Conservation (phyloP, 805 yeast genomes). For the Barnettozyma salicaria region DNA sequence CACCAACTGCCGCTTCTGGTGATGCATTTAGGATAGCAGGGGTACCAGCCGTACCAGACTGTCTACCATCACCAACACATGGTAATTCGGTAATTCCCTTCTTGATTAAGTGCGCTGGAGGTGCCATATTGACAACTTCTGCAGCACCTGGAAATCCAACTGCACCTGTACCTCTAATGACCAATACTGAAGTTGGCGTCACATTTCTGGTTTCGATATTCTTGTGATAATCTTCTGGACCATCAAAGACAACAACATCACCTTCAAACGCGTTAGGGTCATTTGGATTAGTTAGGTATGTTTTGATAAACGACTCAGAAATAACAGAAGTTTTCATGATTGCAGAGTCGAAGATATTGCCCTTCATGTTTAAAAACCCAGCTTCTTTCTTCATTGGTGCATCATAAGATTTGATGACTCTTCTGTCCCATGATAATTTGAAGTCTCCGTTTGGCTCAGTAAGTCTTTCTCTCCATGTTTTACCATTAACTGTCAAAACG, state of each 20-base stretch:
- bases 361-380: neutral
- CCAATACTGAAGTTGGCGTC: neutral
- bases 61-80: constrained; percentile 1
- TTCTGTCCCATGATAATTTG: neutral
- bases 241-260: neutral
- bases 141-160: constrained; percentile 1
- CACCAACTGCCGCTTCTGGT: constrained; percentile 1
- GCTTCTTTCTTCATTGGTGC: constrained; percentile 1
- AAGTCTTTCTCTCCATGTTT: neutral
- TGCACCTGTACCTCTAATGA: constrained; percentile 1
- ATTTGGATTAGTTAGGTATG: neutral
- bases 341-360: neutral
- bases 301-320: neutral
- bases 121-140: neutral
- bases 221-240: neutral
- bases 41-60: neutral
- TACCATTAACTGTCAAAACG: neutral
- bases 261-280: constrained; percentile 1
- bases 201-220: neutral
- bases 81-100: neutral
- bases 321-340: neutral
- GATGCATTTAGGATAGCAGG: neutral
- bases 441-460: neutral
- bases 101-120: neutral
- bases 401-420: neutral